These are phyloP conservation scores for Yamadazyma buinensis DNA, from an alignment of 1,139 yeast species.

Conservation along the genomic window DNA sequence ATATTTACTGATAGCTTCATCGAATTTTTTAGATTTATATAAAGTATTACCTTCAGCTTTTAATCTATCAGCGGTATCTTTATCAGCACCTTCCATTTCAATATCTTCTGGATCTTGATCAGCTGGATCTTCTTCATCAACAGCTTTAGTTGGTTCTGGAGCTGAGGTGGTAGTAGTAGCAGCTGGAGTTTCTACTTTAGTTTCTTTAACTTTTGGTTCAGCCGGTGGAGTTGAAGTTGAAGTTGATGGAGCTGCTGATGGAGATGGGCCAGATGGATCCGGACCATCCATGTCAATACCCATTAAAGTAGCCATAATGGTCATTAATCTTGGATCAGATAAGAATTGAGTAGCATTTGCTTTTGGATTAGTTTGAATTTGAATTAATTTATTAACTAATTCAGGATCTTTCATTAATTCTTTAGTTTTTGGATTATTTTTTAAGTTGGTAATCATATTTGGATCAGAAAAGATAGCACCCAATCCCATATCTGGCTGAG, in stretches of 20 bases:
- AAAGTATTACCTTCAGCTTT: conserved; percentile 85
- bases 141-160: conserved; percentile 18
- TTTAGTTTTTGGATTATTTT: conserved; percentile 81
- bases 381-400: conserved; percentile 67
- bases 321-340: conserved; percentile 84
- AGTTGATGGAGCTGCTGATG: conserved; percentile 6
- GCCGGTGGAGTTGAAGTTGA: conserved; percentile 17
- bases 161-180: conserved; percentile 17
- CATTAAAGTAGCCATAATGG: conserved; percentile 79
- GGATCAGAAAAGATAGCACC: conserved; percentile 82
- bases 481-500: conserved; percentile 70
- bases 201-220: conserved; percentile 10
- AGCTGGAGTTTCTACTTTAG: conserved; percentile 22
- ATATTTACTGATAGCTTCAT: conserved; percentile 86
- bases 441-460: conserved; percentile 67
- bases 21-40: conserved; percentile 86
- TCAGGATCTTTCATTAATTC: conserved; percentile 85
- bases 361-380: conserved; percentile 71
- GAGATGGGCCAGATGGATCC: conserved; percentile 15
- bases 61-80: conserved; percentile 61
- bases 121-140: conserved; percentile 11
- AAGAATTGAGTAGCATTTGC: conserved; percentile 61
- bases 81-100: conserved; percentile 31
- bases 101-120: conserved; percentile 23
- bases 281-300: conserved; percentile 72